These are phyloP conservation scores for Ascochyta koolunga DNA, from an alignment of 2,329 filamentous ascomycete species.

Conservation along the genomic window DNA sequence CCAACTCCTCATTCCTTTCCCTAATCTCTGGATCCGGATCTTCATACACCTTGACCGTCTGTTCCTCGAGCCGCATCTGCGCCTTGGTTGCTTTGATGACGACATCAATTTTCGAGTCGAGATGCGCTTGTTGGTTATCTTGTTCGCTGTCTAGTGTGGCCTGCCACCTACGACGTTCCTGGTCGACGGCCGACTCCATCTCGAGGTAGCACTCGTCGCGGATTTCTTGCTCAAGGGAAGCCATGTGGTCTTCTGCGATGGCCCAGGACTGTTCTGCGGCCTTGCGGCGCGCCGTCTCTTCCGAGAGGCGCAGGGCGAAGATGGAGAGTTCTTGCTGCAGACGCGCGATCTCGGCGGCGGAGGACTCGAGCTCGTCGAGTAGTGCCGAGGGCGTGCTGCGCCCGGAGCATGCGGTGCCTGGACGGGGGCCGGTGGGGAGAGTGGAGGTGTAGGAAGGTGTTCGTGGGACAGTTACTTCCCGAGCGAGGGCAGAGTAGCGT, in stretches of 20 bases:
- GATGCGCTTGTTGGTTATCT: conserved; percentile 80
- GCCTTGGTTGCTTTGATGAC: conserved; percentile 62
- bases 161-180: conserved; percentile 83
- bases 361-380: conserved; percentile 77
- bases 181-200: conserved; percentile 77
- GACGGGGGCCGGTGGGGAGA: conserved; percentile 44
- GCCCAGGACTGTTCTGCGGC: conserved; percentile 76
- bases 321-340: conserved; percentile 78
- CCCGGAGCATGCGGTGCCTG: conserved; percentile 46
- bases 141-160: conserved; percentile 75
- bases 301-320: conserved; percentile 70
- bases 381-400: conserved; percentile 54
- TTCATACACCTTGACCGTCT: conserved; percentile 52
- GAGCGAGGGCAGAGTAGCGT: conserved; percentile 88
- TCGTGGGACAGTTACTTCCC: conserved; percentile 89
- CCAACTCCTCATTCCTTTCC: conserved; percentile 48
- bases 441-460: conserved; percentile 81
- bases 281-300: conserved; percentile 72
- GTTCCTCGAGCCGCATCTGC: conserved; percentile 31
- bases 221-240: conserved; percentile 81
- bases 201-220: conserved; percentile 88
- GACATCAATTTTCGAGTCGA: conserved; percentile 86
- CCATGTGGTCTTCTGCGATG: conserved; percentile 66
- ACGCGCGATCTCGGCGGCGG: conserved; percentile 80
- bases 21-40: conserved; percentile 49